Conservation (phyloP, 1,139 yeast species). For the Candida sp. region DNA sequence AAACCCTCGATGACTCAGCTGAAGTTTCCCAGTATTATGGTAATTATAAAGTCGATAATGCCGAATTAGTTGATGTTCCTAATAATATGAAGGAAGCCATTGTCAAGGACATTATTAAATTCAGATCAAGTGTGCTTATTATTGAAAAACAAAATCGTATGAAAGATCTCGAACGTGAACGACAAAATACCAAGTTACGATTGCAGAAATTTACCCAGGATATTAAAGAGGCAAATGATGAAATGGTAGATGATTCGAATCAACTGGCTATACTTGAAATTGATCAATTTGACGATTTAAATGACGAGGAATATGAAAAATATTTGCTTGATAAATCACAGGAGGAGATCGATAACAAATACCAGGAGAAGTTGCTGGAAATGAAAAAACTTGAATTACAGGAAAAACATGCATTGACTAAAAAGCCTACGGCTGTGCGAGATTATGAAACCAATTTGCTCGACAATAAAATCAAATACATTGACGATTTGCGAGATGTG, state of each 20-base stretch:
- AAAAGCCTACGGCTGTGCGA: slow-evolving; percentile 15
- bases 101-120: slow-evolving; percentile 56
- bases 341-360: slow-evolving; percentile 16
- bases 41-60: slow-evolving; percentile 54
- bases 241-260: slow-evolving; percentile 5
- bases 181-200: slow-evolving; percentile 48
- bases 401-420: slow-evolving; percentile 15
- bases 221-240: slow-evolving; percentile 26
- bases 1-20: slow-evolving; percentile 30
- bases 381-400: slow-evolving; percentile 15
- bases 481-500: slow-evolving; percentile 28
- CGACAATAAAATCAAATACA: slow-evolving; percentile 31
- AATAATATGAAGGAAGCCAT: slow-evolving; percentile 53
- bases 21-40: slow-evolving; percentile 31
- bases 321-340: slow-evolving; percentile 15
- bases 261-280: slow-evolving; percentile 5
- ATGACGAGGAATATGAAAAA: slow-evolving; percentile 33
- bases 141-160: slow-evolving; percentile 56
- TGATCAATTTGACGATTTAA: slow-evolving; percentile 23
- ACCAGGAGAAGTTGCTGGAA: slow-evolving; percentile 12
- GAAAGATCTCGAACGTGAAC: slow-evolving; percentile 49
- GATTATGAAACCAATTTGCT: slow-evolving; percentile 32
- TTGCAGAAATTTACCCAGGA: slow-evolving; percentile 51
- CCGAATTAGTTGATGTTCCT: slow-evolving; percentile 64
- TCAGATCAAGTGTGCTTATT: slow-evolving; percentile 57